phyloP scores from a whole-genome alignment of 2,329 filamentous ascomycete genomes.

The Coleophoma cylindrospora region DNA sequence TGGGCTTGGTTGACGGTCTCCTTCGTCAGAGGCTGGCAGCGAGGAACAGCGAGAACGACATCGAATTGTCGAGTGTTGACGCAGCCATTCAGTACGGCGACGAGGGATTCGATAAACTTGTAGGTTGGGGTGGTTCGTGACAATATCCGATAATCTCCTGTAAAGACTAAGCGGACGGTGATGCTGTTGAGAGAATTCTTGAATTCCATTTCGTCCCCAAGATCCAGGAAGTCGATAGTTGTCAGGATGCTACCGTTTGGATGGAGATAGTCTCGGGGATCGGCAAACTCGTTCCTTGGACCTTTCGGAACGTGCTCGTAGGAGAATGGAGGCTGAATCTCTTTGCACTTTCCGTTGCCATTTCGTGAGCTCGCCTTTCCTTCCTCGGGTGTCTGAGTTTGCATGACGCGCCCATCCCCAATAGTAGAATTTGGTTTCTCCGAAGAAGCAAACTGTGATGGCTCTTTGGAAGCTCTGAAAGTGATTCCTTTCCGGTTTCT shows the following conservation, averaged over 20 bases:
- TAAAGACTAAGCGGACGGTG: background rate
- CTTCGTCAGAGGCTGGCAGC: background rate
- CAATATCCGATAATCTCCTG: background rate
- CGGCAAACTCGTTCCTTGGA: background rate
- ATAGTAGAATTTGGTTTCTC: too few species aligned
- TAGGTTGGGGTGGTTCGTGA: background rate
- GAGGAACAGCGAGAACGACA: background rate
- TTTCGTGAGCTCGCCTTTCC: too few species aligned
- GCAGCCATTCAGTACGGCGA: background rate
- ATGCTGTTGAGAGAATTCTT: background rate
- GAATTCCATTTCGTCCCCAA: background rate
- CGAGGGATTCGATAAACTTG: background rate
- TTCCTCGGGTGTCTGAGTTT: too few species aligned
- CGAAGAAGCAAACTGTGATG: background rate
- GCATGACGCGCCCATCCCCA: too few species aligned
- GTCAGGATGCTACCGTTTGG: background rate
- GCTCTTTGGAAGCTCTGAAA: background rate
- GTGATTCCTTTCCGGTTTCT: too few species aligned
- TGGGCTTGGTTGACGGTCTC: conserved; percentile 5
- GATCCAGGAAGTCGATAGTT: background rate
- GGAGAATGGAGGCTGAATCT: background rate
- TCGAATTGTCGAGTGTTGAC: background rate
- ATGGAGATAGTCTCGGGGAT: background rate
- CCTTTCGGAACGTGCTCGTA: background rate
- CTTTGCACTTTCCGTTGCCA: too few species aligned